Evolutionary conservation across 2,329 filamentous ascomycete species (phyloP), one percentile per base, ranked within the genome.

Genomic region (Colletotrichum paranaense): DNA sequence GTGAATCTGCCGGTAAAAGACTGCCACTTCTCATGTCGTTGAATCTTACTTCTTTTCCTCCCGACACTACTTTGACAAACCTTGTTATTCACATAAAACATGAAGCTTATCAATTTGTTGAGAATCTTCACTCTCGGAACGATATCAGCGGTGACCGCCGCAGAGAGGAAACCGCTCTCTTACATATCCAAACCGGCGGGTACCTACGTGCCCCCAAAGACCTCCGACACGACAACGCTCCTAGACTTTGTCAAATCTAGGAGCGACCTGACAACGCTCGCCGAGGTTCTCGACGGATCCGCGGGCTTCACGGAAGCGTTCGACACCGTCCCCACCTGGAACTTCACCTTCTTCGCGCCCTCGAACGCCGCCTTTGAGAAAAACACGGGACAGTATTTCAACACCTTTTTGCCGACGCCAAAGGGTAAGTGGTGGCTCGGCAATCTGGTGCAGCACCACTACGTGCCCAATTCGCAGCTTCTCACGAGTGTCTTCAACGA

Each of bases 291-390:
- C 3, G 52, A 38, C 19, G 38, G 14, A 24, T 65, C 72, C 19
- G 55, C 68, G 11, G 80, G 79, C 5, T 82, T 81, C 60, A 11
- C 56, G 7, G 65, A 78, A 53, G 79, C 79, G 6, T 81, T 82
- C 62, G 69, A 77, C 59, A 80, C 79, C 2, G 62, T 66, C 9
- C 73, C 78, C 1, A 75, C 71, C 1, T 81, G 77, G 77, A 75
- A 77, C 22, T 82, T 77, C 57, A 81, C 78, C 28, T 80, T 81
- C 68, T 81, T 81, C 58, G 80, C 78, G 2, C 78, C 79, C 4
- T 79, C 77, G 2, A 76, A 81, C 46, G 74, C 76, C 3, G 79
- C 79, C 11, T 81, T 82, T 59, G 28, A 16, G 4, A 75, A 76
- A 19, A 74, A 79, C 35, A 81, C 78, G 0, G 78, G 78, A 1